These are phyloP conservation scores for Pythium graminicola DNA, from an alignment of 352 stramenopile species.

Conservation along the genomic window DNA sequence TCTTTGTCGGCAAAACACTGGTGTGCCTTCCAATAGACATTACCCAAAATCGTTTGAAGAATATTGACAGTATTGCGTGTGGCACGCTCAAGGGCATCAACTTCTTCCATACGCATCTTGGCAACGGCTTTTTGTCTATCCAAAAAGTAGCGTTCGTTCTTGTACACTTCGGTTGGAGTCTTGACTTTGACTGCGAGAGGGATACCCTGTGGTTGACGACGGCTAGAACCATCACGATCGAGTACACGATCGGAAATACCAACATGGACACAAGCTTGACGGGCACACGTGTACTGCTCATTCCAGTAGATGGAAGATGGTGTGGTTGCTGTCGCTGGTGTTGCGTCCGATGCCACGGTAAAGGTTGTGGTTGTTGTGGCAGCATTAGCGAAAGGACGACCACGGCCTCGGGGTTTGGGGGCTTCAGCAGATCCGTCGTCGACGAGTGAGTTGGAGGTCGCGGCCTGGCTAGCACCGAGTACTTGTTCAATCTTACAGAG, in stretches of 20 bases:
- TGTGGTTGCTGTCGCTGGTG: neutral
- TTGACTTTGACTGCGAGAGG: conserved; percentile 43
- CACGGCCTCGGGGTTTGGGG: neutral
- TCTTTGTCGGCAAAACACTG: conserved; percentile 57
- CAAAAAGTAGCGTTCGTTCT: conserved; percentile 59
- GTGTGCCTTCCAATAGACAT: conserved; percentile 38
- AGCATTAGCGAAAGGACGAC: neutral
- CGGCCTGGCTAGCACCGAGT: conserved; percentile 30
- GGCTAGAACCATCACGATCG: conserved; percentile 32
- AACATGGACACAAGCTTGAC: conserved; percentile 62
- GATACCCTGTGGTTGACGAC: conserved; percentile 13
- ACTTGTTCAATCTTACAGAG: conserved; percentile 68
- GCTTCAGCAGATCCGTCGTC: conserved; percentile 35
- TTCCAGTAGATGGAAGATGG: conserved; percentile 18
- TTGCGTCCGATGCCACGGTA: neutral
- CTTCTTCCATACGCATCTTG: conserved; percentile 42
- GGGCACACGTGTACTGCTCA: conserved; percentile 43
- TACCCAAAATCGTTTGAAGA: conserved; percentile 34
- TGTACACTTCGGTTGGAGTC: conserved; percentile 45
- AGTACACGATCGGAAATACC: conserved; percentile 65
- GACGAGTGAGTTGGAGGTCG: conserved; percentile 29
- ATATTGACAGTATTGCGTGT: conserved; percentile 64
- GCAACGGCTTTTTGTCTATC: conserved; percentile 37
- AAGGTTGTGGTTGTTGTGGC: neutral
- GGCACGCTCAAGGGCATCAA: conserved; percentile 46